Base-by-base conservation (phyloP, 768 basidiomycete genomes). In the Wakefieldia striispora region DNA sequence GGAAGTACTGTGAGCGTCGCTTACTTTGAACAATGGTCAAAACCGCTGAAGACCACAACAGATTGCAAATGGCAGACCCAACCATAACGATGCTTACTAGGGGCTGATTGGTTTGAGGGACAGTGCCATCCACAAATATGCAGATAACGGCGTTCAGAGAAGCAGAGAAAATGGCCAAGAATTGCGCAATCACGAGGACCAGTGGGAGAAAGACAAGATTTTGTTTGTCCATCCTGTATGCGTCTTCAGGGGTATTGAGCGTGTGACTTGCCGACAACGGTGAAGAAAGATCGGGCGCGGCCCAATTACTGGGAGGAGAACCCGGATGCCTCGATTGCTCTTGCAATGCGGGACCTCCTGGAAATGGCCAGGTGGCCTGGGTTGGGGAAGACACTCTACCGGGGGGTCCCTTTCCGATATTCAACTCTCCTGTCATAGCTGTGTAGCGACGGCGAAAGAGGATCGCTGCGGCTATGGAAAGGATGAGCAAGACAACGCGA, bases 281-380 rank as follows among this genome's bases (percentile, higher is more conserved):
- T 7, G 43, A 35, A 14, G 46, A 43, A 38, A 53, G 48, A 26
- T 46, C 36, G 13, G 45, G 19, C 12, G 20, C 24, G 5, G 24
- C 40, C 3, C 19, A 45, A 40, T 31, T 45, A 31, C 26, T 34
- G 6, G 42, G 20, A 31, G 50, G 51, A 36, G 31, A 31, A 6
- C 23, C 40, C 21, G 17, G 20, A 23, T 2, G 34, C 16, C 34
- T 21, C 12, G 23, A 17, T 41, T 38, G 39, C 17, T 16, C 38
- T 47, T 55, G 60, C 27, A 54, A 40, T 17, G 57, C 56, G 8
- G 68, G 63, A 16, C 63, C 62, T 43, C 57, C 66, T 9, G 66
- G 66, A 43, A 67, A 67, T 19, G 66, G 66, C 66, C 66, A 69
- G 1, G 66, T 68, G 19, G 47, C 65, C 17, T 48, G 54, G 16